A percentile compares a stretch with the other conserved stretches of the same genome.
Evolutionary conservation across 768 basidiomycete species (phyloP).

Genomic region (Panellus pusillus): DNA sequence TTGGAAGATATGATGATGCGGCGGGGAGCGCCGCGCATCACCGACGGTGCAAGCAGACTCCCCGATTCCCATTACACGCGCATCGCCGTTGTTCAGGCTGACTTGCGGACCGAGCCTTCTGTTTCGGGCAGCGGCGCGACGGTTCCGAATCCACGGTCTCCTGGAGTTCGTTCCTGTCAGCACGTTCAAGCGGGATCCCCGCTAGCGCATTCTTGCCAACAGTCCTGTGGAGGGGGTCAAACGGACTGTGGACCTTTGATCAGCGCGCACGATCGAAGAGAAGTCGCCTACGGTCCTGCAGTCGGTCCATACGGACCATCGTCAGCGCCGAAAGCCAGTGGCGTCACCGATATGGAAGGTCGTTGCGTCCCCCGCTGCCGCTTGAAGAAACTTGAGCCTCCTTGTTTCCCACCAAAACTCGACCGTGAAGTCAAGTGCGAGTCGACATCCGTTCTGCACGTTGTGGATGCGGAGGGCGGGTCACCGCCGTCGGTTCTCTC

Average conservation of each 20-base stretch:
- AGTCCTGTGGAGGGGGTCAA: slow-evolving; percentile 37
- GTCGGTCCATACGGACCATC: slow-evolving; percentile 41
- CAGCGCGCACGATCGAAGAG: slow-evolving; percentile 12
- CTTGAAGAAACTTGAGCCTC: slow-evolving; percentile 21
- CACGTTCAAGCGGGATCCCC: slow-evolving; percentile 46
- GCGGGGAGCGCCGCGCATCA: too few relatives aligned
- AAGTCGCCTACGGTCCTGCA: slow-evolving; percentile 27
- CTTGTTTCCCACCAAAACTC: slow-evolving; percentile 32
- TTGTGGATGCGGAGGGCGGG: slow-evolving; percentile 74
- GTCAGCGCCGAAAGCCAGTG: slow-evolving; percentile 22
- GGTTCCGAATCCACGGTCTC: slow-evolving; percentile 70
- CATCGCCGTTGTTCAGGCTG: too few relatives aligned
- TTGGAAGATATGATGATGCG: too few relatives aligned
- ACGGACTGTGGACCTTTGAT: slow-evolving; percentile 42
- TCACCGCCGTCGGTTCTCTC: slow-evolving; percentile 69
- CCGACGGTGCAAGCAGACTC: too few relatives aligned
- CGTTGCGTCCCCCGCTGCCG: slow-evolving; percentile 13
- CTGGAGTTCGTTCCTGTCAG: slow-evolving; percentile 72
- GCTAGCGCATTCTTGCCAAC: slow-evolving; percentile 27
- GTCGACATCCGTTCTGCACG: slow-evolving; percentile 74
- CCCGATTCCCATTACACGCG: too few relatives aligned
- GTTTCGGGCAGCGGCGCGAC: too few relatives aligned
- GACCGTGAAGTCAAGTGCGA: slow-evolving; percentile 66
- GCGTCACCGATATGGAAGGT: slow-evolving; percentile 19
- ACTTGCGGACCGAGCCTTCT: too few relatives aligned